These are phyloP conservation scores for Dichotomocladium elegans DNA, from an alignment of 371 early-diverging fungal species.

Conservation along the genomic window DNA sequence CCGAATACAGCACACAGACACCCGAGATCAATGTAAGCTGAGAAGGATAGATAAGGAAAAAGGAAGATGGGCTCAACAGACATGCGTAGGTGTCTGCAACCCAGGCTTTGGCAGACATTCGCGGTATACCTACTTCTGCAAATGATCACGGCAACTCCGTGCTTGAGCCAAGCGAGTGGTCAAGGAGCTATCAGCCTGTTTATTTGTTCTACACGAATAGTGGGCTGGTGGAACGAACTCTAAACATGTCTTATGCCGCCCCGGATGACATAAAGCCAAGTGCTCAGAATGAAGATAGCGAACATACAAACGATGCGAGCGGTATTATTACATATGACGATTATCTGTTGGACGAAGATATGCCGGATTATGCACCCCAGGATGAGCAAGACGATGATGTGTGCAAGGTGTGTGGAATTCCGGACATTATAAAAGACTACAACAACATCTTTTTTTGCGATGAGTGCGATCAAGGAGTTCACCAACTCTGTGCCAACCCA, in stretches of 20 bases:
- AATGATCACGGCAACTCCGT: background rate
- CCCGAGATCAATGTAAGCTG: slow-evolving; percentile 5
- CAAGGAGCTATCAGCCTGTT: slow-evolving; percentile 29
- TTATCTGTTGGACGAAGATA: slow-evolving; percentile 32
- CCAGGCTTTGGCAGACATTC: slow-evolving; percentile 19
- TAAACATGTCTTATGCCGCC: background rate
- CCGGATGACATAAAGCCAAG: background rate
- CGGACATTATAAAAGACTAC: slow-evolving; percentile 24
- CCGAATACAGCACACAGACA: background rate
- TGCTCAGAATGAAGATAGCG: background rate
- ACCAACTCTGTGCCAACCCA: slow-evolving; percentile 44
- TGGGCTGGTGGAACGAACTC: slow-evolving; percentile 6
- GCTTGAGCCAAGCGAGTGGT: background rate
- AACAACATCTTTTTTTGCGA: slow-evolving; percentile 49
- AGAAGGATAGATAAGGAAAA: slow-evolving; percentile 7
- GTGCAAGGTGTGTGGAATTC: slow-evolving; percentile 36
- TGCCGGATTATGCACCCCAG: background rate
- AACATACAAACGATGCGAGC: background rate
- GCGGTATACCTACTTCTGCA: background rate
- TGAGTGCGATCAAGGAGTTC: slow-evolving; percentile 34
- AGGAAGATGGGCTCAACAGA: too few species aligned
- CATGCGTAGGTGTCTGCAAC: slow-evolving; percentile 8
- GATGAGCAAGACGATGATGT: slow-evolving; percentile 17
- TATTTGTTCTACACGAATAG: slow-evolving; percentile 39
- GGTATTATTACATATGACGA: slow-evolving; percentile 29